Base-by-base conservation (phyloP, 257 asterid species). In the Solanum stenotomum region DNA sequence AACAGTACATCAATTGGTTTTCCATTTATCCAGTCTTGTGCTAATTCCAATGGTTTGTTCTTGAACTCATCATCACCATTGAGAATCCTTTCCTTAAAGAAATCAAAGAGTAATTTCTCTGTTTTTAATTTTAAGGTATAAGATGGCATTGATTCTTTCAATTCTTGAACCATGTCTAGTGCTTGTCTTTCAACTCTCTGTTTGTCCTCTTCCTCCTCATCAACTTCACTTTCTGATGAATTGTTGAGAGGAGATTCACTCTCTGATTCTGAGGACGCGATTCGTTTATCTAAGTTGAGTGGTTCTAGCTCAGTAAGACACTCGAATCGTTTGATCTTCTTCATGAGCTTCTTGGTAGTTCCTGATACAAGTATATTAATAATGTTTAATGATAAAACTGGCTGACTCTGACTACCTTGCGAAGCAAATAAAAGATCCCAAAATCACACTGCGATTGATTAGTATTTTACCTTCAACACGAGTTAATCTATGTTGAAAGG, bases 281-380 rank as follows among this genome's bases (percentile, higher is more conserved):
- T 92, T 85, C 92, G 88, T 29, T 88, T 89, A 59, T 91, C 87
- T 76, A 96, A 89, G 87, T 93, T 92, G 33, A 92, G 35, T 1
- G 97, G 98, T 88, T 95, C 95, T n/a, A 95, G 89, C 52, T 89
- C 87, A 76, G 95, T 91, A 34, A 95, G 95, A 84, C 92, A 84
- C 87, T 96, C 98, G 8, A 94, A 92, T 89, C 90, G 90, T 44
- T 89, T 91, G 15, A 93, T 93, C 88, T 94, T 94, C 92, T 91
- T 91, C 93, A 94, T 88, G 78, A 92, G 93, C 87, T 93, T 94
- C 88, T 91, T 91, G 88, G 92, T 93, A 14, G 92, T 92, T 74
- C 96, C 99, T 96, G 89, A 42, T 52, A 86, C 31, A 18, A 79
- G 61, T 78, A 33, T 35, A 67, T 22, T 74, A 22, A 1, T 25